phyloP scores from a whole-genome alignment of 176 grass and related monocot species.

The Oryza glaberrima region DNA sequence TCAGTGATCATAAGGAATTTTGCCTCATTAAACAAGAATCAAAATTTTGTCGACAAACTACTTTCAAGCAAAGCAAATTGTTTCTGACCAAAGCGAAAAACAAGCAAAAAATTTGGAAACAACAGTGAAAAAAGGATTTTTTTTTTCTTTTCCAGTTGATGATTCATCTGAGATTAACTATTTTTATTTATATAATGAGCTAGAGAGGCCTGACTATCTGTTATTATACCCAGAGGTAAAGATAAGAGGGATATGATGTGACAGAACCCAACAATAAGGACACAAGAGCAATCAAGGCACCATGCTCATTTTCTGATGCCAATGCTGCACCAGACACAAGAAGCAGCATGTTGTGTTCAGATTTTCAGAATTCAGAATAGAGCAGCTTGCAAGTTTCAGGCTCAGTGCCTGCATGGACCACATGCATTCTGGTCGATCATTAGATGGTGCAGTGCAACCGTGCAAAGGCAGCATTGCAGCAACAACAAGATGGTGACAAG shows the following conservation, averaged over 20 bases:
- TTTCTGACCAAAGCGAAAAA: not conserved
- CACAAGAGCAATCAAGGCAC: slow-evolving; percentile 38
- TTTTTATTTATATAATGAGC: not conserved
- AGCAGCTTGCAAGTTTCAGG: slow-evolving; percentile 17
- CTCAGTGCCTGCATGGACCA: slow-evolving; percentile 42
- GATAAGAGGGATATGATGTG: slow-evolving; percentile 17
- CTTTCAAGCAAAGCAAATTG: not conserved
- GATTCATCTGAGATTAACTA: not conserved
- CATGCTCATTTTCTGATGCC: slow-evolving; percentile 27
- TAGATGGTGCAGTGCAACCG: slow-evolving; percentile 12
- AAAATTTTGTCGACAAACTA: not conserved
- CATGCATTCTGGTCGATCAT: slow-evolving; percentile 1
- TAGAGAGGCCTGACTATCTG: not conserved
- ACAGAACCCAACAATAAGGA: slow-evolving; percentile 27
- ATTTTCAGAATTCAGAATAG: slow-evolving; percentile 36
- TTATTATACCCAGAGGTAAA: not conserved
- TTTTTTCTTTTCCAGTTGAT: not conserved
- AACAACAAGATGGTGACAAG: slow-evolving; percentile 30
- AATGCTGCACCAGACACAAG: slow-evolving; percentile 36
- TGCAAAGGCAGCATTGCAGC: not conserved
- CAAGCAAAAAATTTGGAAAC: not conserved
- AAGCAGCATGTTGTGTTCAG: slow-evolving; percentile 20
- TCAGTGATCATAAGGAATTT: slow-evolving; percentile 27
- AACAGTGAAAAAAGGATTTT: not conserved
- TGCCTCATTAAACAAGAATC: not conserved